Base-by-base conservation (phyloP, 179 eudicot species). In the Sideroxylon spinosum region DNA sequence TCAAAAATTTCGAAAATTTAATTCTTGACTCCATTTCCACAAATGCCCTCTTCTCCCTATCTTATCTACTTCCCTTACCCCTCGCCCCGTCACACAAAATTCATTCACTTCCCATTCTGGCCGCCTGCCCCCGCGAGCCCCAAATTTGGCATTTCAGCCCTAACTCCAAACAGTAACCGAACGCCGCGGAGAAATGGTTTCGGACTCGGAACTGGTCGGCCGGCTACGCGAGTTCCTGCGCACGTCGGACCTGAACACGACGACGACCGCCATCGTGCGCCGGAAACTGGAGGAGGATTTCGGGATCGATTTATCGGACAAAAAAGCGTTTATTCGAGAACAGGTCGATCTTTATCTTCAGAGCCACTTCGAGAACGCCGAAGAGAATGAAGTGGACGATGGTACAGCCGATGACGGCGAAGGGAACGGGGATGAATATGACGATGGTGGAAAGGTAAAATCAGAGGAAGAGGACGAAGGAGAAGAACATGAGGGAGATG, bases 251-350 rank as follows among this genome's bases (percentile, higher is more conserved):
- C 83, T 95, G 57, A 88, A 77, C 85, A 91, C 88, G 37, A 90
- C 98, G 6, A 91, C 98, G n/a, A 88, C 86, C 8, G 83, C 84
- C 25, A 86, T 76, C 74, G 87, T 93, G 0, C 88, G 93, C 12
- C 87, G 89, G 55, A 76, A 81, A 50, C 82, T 95, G 5, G 97
- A 95, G 84, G 86, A 88, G n/a, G 93, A 90, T 60, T 90, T 93
- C 44, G 92, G 91, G 1, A 81, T 93, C 80, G 94, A 92, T 89
- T 91, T 95, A 80, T 88, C 97, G 6, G 86, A 87, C 25, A 86
- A 82, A 71, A 95, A 87, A 79, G 82, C 89, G 17, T 90, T 95
- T 68, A 82, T 95, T 37, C 81, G 99, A 1, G 81, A 86, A 44
- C 95, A 89, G 76, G 87, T 95, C 17, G 97, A 88, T 68, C 73